A percentile compares a stretch with the other conserved stretches of the same genome.
Conservation (phyloP, 768 basidiomycete genomes). For the Lentinus tigrinus region DNA sequence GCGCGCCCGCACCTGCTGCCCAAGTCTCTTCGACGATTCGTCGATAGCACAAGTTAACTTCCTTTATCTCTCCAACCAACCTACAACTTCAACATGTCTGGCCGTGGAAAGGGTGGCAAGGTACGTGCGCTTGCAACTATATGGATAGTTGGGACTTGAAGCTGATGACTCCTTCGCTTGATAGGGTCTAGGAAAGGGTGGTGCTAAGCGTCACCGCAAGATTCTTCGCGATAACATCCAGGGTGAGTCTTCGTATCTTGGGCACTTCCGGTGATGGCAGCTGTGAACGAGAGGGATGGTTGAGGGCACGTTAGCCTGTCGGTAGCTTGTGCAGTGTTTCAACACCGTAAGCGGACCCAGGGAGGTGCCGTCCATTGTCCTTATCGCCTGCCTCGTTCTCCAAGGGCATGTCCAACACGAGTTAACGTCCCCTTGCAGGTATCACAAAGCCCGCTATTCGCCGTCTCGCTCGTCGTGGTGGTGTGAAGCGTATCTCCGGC, state of each 20-base stretch:
- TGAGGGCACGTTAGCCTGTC: background rate
- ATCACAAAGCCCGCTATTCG: conserved; percentile 65
- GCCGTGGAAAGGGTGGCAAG: conserved; percentile 80
- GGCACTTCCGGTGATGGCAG: too few species aligned
- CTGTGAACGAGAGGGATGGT: background rate
- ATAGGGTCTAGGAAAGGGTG: conserved; percentile 76
- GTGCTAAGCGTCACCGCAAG: conserved; percentile 78
- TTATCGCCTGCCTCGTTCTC: background rate
- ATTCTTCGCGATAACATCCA: conserved; percentile 83
- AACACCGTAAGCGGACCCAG: background rate
- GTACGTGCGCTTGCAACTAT: conserved; percentile 30
- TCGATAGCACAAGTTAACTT: conserved; percentile 7
- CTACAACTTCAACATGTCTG: conserved; percentile 54
- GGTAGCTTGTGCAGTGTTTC: background rate
- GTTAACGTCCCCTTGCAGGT: conserved; percentile 28
- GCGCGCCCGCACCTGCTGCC: too few species aligned
- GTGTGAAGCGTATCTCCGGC: conserved; percentile 62
- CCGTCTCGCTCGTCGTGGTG: conserved; percentile 64
- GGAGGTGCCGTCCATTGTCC: background rate
- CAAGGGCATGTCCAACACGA: background rate
- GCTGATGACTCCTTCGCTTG: background rate
- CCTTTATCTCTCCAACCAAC: background rate
- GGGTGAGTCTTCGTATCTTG: conserved; percentile 39
- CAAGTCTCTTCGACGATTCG: conserved; percentile 1
- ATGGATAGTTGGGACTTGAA: background rate